Evolutionary conservation across 202 grass and related monocot genomes (phyloP).

Genomic region (Sporobolus alterniflorus): DNA sequence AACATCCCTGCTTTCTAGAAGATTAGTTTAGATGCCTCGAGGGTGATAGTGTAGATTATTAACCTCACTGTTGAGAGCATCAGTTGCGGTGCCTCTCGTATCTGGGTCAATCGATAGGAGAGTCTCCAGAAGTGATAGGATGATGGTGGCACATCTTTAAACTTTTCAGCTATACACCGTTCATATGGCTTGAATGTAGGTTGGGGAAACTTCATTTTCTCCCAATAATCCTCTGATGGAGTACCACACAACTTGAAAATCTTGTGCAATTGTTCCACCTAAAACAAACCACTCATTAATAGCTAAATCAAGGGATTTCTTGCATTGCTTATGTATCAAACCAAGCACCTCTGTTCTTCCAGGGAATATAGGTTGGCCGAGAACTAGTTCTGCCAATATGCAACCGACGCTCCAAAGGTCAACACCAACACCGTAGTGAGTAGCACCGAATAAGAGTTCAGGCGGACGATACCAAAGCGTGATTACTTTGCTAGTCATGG

Average conservation of each 20-base stretch:
- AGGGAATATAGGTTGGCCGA: slow-evolving; percentile 73
- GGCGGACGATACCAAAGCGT: slow-evolving; percentile 99
- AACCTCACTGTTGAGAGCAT: slow-evolving; percentile 92
- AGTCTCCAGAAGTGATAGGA: slow-evolving; percentile 73
- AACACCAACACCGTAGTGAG: slow-evolving; percentile 76
- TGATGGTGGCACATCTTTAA: slow-evolving; percentile 67
- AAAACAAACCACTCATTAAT: slow-evolving; percentile 24
- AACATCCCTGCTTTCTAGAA: not conserved
- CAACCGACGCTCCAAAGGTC: slow-evolving; percentile 98
- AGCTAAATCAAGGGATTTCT: not conserved
- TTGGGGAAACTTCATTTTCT: slow-evolving; percentile 71
- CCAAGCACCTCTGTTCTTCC: slow-evolving; percentile 86
- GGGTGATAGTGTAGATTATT: slow-evolving; percentile 28
- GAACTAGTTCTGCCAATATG: slow-evolving; percentile 86
- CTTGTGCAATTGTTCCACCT: slow-evolving; percentile 98
- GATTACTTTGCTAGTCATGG: slow-evolving; percentile 88
- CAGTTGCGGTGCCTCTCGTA: slow-evolving; percentile 76
- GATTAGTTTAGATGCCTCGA: not conserved
- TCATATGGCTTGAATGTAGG: slow-evolving; percentile 76
- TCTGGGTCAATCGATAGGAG: slow-evolving; percentile 88
- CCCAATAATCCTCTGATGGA: slow-evolving; percentile 83
- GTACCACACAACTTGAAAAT: slow-evolving; percentile 96
- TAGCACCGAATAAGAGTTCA: slow-evolving; percentile 88
- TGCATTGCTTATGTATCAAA: slow-evolving; percentile 14
- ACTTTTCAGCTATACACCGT: slow-evolving; percentile 67